Percentiles rank a stretch among this genome's conserved stretches.
phyloP scores from a whole-genome alignment of 1,139 yeast species.

The Kurtzmaniella quercitrusa region DNA sequence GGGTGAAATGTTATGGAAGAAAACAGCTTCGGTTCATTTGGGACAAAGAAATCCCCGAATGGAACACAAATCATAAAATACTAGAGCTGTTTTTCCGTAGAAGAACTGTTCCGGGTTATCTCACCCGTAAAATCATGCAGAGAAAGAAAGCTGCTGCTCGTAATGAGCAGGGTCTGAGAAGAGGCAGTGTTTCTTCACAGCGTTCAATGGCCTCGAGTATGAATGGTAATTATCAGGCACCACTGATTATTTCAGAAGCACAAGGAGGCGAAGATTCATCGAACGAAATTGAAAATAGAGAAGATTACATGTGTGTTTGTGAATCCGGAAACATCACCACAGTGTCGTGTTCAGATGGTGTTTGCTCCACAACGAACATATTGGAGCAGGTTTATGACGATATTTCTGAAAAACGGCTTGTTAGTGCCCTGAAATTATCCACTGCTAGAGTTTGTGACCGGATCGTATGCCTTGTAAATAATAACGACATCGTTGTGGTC shows the following conservation, averaged over 20 bases:
- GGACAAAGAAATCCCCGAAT: constrained; percentile 29
- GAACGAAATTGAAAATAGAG: constrained; percentile 9
- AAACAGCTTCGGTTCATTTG: constrained; percentile 49
- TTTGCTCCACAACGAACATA: constrained; percentile 22
- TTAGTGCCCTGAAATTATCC: constrained; percentile 49
- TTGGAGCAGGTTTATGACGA: constrained; percentile 20
- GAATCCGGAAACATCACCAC: constrained; percentile 46
- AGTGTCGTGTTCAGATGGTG: constrained; percentile 47
- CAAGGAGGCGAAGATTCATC: constrained; percentile 7
- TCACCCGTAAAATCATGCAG: constrained; percentile 40
- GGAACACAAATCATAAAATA: constrained; percentile 27
- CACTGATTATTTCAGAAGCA: constrained; percentile 12
- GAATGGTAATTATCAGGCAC: constrained; percentile 36
- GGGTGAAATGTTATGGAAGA: constrained; percentile 59
- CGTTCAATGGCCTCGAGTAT: constrained; percentile 17
- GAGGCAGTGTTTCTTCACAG: constrained; percentile 25
- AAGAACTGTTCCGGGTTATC: constrained; percentile 47
- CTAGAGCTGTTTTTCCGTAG: constrained; percentile 59
- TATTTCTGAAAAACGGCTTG: constrained; percentile 23
- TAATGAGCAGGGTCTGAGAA: constrained; percentile 12
- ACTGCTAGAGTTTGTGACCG: constrained; percentile 78
- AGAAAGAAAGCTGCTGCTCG: constrained; percentile 16
- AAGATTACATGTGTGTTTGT: constrained; percentile 31
- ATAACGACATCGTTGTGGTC: constrained; percentile 55
- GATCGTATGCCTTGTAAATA: constrained; percentile 51